A percentile compares a stretch with the other conserved stretches of the same genome.
phyloP scores from a whole-genome alignment of 208 protist genomes.

The Herpetomonas muscarum region DNA sequence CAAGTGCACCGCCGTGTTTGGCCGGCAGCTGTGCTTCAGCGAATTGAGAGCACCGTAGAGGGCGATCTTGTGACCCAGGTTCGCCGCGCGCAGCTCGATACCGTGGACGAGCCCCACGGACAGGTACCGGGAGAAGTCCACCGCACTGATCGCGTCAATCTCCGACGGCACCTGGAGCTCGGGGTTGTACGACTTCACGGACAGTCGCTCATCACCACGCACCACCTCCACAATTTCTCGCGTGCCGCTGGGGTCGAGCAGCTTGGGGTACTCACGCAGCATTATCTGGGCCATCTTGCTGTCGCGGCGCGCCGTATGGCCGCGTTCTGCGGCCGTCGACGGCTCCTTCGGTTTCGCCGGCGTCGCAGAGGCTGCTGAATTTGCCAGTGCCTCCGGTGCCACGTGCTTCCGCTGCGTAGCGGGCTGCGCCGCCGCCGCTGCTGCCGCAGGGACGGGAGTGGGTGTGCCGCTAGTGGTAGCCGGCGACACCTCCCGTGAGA shows the following conservation, averaged over 20 bases:
- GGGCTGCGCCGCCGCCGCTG: too few relatives aligned
- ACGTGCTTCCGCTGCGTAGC: too few relatives aligned
- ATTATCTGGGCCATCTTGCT: slow-evolving; percentile 27
- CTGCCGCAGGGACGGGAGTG: too few relatives aligned
- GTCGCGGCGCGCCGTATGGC: slow-evolving; percentile 19
- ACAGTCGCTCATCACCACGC: slow-evolving; percentile 17
- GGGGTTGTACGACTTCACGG: slow-evolving; percentile 11
- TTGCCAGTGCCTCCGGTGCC: too few relatives aligned
- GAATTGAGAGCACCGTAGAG: slow-evolving; percentile 33
- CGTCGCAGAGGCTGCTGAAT: too few relatives aligned
- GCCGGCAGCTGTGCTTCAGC: slow-evolving; percentile 51
- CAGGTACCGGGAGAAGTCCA: slow-evolving; percentile 23
- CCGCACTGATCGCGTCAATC: slow-evolving; percentile 26
- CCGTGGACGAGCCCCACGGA: slow-evolving; percentile 30
- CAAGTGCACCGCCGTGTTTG: slow-evolving; percentile 34
- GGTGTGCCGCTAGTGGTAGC: too few relatives aligned
- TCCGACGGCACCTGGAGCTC: slow-evolving; percentile 25
- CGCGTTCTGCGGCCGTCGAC: slow-evolving; percentile 6
- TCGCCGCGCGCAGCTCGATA: slow-evolving; percentile 14
- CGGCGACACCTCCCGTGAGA: too few relatives aligned
- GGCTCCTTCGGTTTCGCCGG: neutral
- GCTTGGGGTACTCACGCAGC: slow-evolving; percentile 40
- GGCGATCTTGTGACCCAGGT: slow-evolving; percentile 19
- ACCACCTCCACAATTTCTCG: slow-evolving; percentile 24
- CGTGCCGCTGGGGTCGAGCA: slow-evolving; percentile 14